These are phyloP conservation scores for Mycena sanguinolenta DNA, from an alignment of 768 basidiomycete genomes.

Conservation along the genomic window DNA sequence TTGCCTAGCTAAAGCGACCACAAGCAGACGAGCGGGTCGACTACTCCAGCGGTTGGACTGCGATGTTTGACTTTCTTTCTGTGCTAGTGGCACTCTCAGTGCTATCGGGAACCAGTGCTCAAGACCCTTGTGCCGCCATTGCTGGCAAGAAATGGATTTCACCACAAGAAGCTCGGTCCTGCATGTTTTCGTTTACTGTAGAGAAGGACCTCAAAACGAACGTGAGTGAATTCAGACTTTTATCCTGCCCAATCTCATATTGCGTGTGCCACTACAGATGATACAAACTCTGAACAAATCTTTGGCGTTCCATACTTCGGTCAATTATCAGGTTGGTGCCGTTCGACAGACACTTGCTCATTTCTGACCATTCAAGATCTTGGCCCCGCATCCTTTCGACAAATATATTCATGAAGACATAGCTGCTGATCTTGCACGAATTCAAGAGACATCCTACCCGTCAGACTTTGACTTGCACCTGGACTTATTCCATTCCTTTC, in stretches of 20 bases:
- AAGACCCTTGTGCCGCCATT: conserved; percentile 66
- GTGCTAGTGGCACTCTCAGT: conserved; percentile 1
- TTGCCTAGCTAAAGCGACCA: too few relatives aligned
- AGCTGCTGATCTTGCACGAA: conserved; percentile 61
- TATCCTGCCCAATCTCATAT: neutral
- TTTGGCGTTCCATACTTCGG: conserved; percentile 71
- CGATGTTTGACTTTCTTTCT: too few relatives aligned
- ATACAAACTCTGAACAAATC: conserved; percentile 71
- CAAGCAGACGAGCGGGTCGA: too few relatives aligned
- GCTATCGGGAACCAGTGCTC: neutral
- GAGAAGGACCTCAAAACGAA: conserved; percentile 63
- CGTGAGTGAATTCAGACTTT: conserved; percentile 47
- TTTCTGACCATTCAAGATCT: conserved; percentile 49
- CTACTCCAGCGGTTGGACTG: too few relatives aligned
- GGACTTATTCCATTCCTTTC: conserved; percentile 66
- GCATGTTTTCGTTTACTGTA: conserved; percentile 63
- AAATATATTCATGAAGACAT: conserved; percentile 71
- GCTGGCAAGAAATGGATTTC: conserved; percentile 69
- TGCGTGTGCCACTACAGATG: conserved; percentile 51
- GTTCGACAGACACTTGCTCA: neutral
- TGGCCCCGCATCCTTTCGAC: conserved; percentile 66
- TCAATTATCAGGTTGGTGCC: conserved; percentile 56
- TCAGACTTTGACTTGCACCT: conserved; percentile 71
- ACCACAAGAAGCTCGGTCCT: conserved; percentile 64
- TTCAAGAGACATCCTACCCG: conserved; percentile 55